phyloP scores from a whole-genome alignment of 805 yeast genomes.

The Candida krabiensis region DNA sequence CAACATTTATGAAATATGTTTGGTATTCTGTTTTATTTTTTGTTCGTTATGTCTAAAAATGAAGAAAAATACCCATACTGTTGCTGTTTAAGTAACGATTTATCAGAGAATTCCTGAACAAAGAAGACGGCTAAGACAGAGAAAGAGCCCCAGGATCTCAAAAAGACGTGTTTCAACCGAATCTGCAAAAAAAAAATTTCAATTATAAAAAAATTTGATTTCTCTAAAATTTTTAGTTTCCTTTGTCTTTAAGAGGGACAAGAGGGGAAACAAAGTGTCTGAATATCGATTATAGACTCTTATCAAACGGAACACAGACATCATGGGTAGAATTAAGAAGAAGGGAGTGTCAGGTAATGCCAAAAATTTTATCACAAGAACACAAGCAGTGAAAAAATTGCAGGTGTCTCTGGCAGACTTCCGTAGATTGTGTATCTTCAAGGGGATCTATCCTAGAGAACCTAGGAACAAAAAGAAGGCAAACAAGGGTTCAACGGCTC shows the following conservation, averaged over 20 bases:
- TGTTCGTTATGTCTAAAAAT: too few species aligned
- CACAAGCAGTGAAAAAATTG: conserved; percentile 88
- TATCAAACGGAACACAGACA: too few species aligned
- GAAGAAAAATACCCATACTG: too few species aligned
- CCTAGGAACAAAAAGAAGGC: conserved; percentile 96
- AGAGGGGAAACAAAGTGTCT: too few species aligned
- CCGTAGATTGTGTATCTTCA: conserved; percentile 94
- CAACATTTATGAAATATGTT: too few species aligned
- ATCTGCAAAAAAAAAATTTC: conserved; percentile 11
- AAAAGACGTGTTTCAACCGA: conserved; percentile 12
- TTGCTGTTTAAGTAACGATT: too few species aligned
- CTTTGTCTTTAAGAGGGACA: conserved; percentile 1
- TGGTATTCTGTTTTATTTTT: too few species aligned
- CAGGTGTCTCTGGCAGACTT: conserved; percentile 96
- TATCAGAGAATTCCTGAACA: too few species aligned
- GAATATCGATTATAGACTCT: too few species aligned
- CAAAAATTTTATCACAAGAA: conserved; percentile 86
- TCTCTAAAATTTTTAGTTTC: conserved; percentile 14
- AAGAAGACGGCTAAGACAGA: too few species aligned
- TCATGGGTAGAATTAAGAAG: conserved; percentile 71
- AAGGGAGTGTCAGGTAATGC: conserved; percentile 87
- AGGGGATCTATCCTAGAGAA: conserved; percentile 96
- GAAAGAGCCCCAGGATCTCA: too few species aligned
- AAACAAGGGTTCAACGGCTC: conserved; percentile 96
- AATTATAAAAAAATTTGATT: conserved; percentile 12